These are phyloP conservation scores for Ustilago nuda DNA, from an alignment of 1,284 basidiomycete genomes.

Conservation along the genomic window DNA sequence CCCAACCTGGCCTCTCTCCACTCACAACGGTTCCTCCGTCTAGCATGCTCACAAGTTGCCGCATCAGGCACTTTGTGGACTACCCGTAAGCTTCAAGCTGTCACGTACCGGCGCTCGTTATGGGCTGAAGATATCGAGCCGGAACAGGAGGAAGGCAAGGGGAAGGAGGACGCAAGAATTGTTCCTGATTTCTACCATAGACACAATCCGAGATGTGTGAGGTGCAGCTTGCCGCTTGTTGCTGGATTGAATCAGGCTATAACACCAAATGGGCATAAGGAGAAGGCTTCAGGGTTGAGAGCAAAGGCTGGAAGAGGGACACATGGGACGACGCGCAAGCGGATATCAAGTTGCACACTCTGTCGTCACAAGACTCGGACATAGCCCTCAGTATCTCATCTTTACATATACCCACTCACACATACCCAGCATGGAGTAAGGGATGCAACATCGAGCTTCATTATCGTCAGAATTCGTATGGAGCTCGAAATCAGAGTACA, in stretches of 20 bases:
- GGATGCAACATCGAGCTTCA: constrained; percentile 6
- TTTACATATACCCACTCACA: constrained; percentile 15
- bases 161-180: background rate
- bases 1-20: constrained; percentile 35
- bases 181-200: constrained; percentile 39
- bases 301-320: background rate
- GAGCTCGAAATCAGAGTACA: background rate
- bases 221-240: constrained; percentile 23
- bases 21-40: constrained; percentile 30
- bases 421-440: background rate
- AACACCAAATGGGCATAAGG: background rate
- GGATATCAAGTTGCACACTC: constrained; percentile 11
- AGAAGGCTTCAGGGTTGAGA: background rate
- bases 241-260: constrained; percentile 21
- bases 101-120: constrained; percentile 13
- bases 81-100: constrained; percentile 12
- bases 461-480: background rate
- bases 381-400: background rate
- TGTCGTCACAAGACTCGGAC: constrained; percentile 24
- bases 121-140: constrained; percentile 41
- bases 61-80: constrained; percentile 22
- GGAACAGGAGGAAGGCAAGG: background rate
- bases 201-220: constrained; percentile 25
- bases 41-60: constrained; percentile 13
- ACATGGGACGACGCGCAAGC: constrained; percentile 6